phyloP scores from a whole-genome alignment of 805 yeast genomes.

The Cyberlindnera petersonii region DNA sequence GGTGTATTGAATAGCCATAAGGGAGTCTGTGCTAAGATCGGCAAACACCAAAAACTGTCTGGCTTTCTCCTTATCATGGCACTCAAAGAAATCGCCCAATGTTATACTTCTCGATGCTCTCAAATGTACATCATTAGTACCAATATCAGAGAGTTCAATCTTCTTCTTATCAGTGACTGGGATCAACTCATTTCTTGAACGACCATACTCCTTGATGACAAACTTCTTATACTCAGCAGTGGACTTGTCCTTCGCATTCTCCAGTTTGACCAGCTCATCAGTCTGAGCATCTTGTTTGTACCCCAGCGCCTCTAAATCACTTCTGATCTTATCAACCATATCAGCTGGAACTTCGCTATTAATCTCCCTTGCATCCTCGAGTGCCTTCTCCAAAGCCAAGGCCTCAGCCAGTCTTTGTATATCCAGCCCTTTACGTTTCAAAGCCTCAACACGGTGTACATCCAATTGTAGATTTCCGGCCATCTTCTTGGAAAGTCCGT shows the following conservation, averaged over 20 bases:
- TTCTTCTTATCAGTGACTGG: constrained; percentile 34
- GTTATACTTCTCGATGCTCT: constrained; percentile 67
- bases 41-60: constrained; percentile 72
- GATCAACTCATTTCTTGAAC: constrained; percentile 25
- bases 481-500: constrained; percentile 1
- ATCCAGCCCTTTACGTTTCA: constrained; percentile 11
- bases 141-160: constrained; percentile 52
- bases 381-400: constrained; percentile 55
- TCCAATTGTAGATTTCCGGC: constrained; percentile 4
- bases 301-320: constrained; percentile 34
- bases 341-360: constrained; percentile 33
- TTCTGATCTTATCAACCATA: constrained; percentile 28
- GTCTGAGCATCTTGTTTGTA: constrained; percentile 16
- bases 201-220: constrained; percentile 18
- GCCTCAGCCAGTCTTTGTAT: constrained; percentile 50
- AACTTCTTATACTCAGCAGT: constrained; percentile 20
- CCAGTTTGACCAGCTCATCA: constrained; percentile 19
- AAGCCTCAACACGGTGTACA: constrained; percentile 10
- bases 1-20: constrained; percentile 82
- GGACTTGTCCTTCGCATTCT: constrained; percentile 20
- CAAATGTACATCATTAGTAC: constrained; percentile 47
- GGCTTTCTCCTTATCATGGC: constrained; percentile 22
- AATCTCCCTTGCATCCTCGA: constrained; percentile 49
- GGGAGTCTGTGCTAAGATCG: constrained; percentile 80
- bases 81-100: constrained; percentile 60